Evolutionary conservation across 345 rosid genomes (phyloP).

Genomic region (Excoecaria cochinchinensis): DNA sequence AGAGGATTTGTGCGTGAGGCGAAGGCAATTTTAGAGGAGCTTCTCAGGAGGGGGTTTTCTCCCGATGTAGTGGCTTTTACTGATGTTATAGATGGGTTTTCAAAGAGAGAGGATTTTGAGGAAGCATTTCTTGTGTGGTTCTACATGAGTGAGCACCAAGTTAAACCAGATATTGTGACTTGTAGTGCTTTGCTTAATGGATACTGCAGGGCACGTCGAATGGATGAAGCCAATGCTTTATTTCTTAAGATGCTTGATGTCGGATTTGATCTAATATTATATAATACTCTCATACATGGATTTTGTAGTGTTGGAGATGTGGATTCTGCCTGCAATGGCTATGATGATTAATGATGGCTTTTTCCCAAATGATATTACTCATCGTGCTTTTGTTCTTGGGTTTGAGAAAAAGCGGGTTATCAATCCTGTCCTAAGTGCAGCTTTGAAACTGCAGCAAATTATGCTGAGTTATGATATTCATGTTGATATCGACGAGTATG

Average conservation of each 20-base stretch:
- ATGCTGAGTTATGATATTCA: constrained; percentile 20
- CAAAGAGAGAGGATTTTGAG: constrained; percentile 39
- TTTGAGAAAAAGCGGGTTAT: constrained; percentile 31
- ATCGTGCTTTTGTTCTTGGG: constrained; percentile 40
- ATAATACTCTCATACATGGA: constrained; percentile 51
- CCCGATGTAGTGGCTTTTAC: constrained; percentile 49
- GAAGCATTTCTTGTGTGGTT: constrained; percentile 52
- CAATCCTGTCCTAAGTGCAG: constrained; percentile 39
- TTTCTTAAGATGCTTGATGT: constrained; percentile 44
- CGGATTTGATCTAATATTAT: constrained; percentile 45
- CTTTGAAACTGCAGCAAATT: constrained; percentile 37
- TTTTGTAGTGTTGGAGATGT: constrained; percentile 39
- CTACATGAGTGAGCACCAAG: constrained; percentile 42
- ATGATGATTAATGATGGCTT: constrained; percentile 44
- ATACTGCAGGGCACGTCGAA: constrained; percentile 41
- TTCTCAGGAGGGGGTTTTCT: constrained; percentile 39
- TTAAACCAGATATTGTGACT: constrained; percentile 50
- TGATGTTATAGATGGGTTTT: constrained; percentile 48
- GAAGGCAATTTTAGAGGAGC: constrained; percentile 42
- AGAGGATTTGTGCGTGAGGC: constrained; percentile 49
- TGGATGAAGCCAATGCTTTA: constrained; percentile 41
- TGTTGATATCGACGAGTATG: constrained; percentile 6
- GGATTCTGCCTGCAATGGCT: constrained; percentile 38
- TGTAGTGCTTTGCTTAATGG: constrained; percentile 54
- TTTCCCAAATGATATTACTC: constrained; percentile 39